Evolutionary conservation across 345 rosid genomes (phyloP).

Genomic region (Pistacia integerrima): DNA sequence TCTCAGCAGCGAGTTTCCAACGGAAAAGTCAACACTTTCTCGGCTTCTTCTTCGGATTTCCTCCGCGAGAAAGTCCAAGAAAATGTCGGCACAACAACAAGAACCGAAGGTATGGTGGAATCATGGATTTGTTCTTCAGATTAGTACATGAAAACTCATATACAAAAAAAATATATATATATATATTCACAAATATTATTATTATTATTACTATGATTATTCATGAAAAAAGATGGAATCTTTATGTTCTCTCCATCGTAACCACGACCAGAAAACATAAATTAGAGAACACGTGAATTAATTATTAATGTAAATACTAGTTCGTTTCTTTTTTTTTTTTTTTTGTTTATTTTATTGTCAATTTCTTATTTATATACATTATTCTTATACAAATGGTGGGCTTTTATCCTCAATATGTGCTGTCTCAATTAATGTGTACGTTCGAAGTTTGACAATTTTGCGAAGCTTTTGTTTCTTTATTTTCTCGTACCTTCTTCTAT

Average conservation of each 20-base stretch:
- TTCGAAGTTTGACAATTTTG: not conserved
- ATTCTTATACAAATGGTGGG: not conserved
- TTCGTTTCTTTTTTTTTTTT: constrained; percentile 4
- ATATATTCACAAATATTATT: not conserved
- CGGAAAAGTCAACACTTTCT: constrained; percentile 35
- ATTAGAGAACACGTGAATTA: constrained; percentile 11
- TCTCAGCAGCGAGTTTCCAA: constrained; percentile 28
- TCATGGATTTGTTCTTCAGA: constrained; percentile 91
- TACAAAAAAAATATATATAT: not conserved
- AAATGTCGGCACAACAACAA: constrained; percentile 29
- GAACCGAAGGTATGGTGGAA: constrained; percentile 72
- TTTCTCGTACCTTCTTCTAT: constrained; percentile 7
- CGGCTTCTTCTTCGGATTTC: constrained; percentile 34
- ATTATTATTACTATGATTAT: constrained; percentile 19
- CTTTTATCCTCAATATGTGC: not conserved
- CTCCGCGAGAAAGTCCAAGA: constrained; percentile 38
- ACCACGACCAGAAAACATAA: constrained; percentile 33
- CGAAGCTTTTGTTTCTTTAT: not conserved
- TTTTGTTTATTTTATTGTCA: not conserved
- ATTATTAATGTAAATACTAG: constrained; percentile 41
- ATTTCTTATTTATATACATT: not conserved
- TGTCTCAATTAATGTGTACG: not conserved
- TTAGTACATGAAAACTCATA: constrained; percentile 27
- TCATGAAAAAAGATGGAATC: constrained; percentile 38
- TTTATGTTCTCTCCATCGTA: constrained; percentile 31